Evolutionary conservation across 2,329 filamentous ascomycete species (phyloP), one percentile per base, ranked within the genome.

Genomic region (Alternaria angustiovoidea): DNA sequence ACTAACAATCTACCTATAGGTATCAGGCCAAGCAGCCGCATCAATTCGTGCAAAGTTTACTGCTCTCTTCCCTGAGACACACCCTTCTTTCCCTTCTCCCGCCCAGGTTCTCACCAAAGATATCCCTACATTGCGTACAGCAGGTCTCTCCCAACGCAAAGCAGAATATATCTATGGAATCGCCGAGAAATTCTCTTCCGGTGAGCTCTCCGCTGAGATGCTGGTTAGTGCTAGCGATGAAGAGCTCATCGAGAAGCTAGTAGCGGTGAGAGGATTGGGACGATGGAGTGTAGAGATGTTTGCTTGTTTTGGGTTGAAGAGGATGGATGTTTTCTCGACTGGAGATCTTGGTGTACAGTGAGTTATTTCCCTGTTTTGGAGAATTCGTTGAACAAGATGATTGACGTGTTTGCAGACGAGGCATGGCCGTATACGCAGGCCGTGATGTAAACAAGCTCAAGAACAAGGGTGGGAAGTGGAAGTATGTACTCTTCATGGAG

Each of bases 211-310:
- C 44, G 89, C 92, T 11, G 81, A 86, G 64, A 89, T 95, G 84
- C 85, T 98, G 20, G 86, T 91, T 53, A 87, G 88, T 36, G 93
- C 92, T 2, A 86, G 88, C 5, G 95, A 99, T 76, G 94, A 96
- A 51, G 91, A 96, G 68, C 86, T 99, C 7, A 84, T 97, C 65
- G 87, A 91, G 78, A 90, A 87, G 76, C 83, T 99, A 48, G 92
- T 91, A 48, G 91, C 93, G 1, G 93, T 99, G 5, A 86, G 94
- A 9, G 95, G 95, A 0, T 81, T 98, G 51, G 95, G 95, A 0
- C 86, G 85, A 54, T 98, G 95, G 95, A 94, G 90, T 48, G 93
- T 96, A 14, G 94, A 74, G 51, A 75, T 99, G 95, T 99, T 99
- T 83, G 92, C 94, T 51, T 93, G 91, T 79, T 98, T 99, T 79